phyloP scores from a whole-genome alignment of 495 filamentous ascomycete genomes.

The Margaritispora aquatica region DNA sequence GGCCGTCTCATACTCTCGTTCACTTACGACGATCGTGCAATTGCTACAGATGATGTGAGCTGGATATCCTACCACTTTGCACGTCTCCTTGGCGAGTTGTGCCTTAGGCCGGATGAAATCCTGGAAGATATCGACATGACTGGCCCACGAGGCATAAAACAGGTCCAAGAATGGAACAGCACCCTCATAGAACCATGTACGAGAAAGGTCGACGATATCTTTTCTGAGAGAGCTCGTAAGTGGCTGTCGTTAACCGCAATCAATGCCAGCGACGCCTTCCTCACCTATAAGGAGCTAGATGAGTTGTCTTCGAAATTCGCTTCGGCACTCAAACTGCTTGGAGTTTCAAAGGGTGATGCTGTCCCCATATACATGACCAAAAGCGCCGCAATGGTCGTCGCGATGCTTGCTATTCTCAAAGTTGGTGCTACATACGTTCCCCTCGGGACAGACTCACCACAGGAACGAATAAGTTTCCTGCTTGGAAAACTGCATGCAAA shows the following conservation, averaged over 20 bases:
- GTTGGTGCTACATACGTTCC: not conserved
- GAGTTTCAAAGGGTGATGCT: not conserved
- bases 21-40: not conserved
- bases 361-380: slow-evolving; percentile 32
- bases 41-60: not conserved
- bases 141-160: not conserved
- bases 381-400: slow-evolving; percentile 31
- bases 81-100: not conserved
- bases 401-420: not conserved
- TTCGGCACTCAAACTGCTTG: not conserved
- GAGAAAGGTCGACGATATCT: not conserved
- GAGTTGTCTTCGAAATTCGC: not conserved
- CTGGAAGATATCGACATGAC: not conserved
- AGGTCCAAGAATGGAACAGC: not conserved
- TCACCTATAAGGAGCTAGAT: slow-evolving; percentile 25
- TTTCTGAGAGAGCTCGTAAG: not conserved
- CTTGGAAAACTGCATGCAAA: too few relatives aligned
- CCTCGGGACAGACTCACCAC: not conserved
- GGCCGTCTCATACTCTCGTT: not conserved
- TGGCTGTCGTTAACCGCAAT: not conserved
- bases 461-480: not conserved
- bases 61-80: not conserved
- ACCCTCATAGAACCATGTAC: too few relatives aligned
- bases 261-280: slow-evolving; percentile 29
- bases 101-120: not conserved